Evolutionary conservation across 2,329 filamentous ascomycete genomes (phyloP).

Genomic region (Leptographium flavum): DNA sequence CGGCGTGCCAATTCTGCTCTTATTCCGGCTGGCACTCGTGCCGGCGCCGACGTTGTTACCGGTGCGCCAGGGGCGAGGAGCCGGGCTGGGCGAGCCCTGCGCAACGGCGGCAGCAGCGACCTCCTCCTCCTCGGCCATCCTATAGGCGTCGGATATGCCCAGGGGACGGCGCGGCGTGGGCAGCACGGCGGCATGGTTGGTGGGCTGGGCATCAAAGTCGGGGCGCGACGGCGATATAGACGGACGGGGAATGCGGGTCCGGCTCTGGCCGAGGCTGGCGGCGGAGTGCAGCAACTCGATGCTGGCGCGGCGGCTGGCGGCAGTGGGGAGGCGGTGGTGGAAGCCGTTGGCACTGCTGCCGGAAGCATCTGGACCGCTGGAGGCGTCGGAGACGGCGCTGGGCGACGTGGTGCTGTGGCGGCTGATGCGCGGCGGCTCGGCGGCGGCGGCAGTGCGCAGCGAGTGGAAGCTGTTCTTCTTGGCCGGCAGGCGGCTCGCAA

Average conservation of each 20-base stretch:
- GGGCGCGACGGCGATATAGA: constrained; percentile 10
- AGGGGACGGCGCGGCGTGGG: constrained; percentile 18
- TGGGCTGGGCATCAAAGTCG: neutral
- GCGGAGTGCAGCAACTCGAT: neutral
- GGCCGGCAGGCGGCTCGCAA: constrained; percentile 5
- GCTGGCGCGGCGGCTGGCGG: neutral
- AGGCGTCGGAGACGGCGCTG: constrained; percentile 6
- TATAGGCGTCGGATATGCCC: constrained; percentile 28
- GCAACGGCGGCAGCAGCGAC: constrained; percentile 9
- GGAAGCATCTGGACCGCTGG: constrained; percentile 1
- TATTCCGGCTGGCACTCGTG: neutral
- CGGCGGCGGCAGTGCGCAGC: constrained; percentile 1
- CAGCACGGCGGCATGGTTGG: neutral
- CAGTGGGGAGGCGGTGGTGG: neutral
- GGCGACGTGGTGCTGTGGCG: constrained; percentile 1
- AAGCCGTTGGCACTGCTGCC: constrained; percentile 1
- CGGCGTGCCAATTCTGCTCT: neutral
- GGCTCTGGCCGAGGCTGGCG: constrained; percentile 4
- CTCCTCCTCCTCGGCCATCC: constrained; percentile 20
- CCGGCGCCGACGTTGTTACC: constrained; percentile 13
- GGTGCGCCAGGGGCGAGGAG: constrained; percentile 29
- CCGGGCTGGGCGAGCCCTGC: constrained; percentile 34
- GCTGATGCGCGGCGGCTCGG: neutral
- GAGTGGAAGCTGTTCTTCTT: constrained; percentile 9
- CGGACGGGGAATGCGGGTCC: constrained; percentile 18